Percentiles rank a stretch among this genome's conserved stretches.
These are phyloP conservation scores for Casuarina glauca DNA, from an alignment of 306 rosid genomes.

Conservation along the genomic window DNA sequence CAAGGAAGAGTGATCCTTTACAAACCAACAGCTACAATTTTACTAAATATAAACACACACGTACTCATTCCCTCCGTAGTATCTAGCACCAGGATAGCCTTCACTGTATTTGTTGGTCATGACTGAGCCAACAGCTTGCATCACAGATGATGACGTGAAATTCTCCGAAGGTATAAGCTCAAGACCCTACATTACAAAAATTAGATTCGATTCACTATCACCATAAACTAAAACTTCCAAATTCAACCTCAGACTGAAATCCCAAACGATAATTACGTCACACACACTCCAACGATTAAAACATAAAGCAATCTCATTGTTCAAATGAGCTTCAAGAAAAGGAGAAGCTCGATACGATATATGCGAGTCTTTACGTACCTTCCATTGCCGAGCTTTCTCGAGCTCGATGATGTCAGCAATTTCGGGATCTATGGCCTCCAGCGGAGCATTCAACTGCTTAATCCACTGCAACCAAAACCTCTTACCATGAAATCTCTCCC, in stretches of 20 bases:
- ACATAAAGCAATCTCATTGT: background rate
- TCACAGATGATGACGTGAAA: conserved; percentile 80
- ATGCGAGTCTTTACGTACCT: conserved; percentile 28
- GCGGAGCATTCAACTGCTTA: conserved; percentile 77
- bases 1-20: background rate
- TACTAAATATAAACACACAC: conserved; percentile 21
- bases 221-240: background rate
- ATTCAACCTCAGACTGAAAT: background rate
- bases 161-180: conserved; percentile 92
- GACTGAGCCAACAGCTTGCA: conserved; percentile 96
- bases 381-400: conserved; percentile 94
- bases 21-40: background rate
- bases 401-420: conserved; percentile 78
- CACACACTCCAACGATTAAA: background rate
- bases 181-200: conserved; percentile 50
- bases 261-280: background rate
- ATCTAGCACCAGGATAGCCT: conserved; percentile 96
- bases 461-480: conserved; percentile 60
- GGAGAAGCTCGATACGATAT: background rate
- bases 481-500: conserved; percentile 4
- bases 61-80: conserved; percentile 94
- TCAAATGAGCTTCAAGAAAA: background rate
- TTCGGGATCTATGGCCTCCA: conserved; percentile 77
- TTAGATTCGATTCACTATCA: background rate
- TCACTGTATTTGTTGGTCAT: conserved; percentile 93